Percentiles rank a stretch among this genome's conserved stretches.
Conservation (phyloP, 495 filamentous ascomycete genomes). For the Neurospora terricola region DNA sequence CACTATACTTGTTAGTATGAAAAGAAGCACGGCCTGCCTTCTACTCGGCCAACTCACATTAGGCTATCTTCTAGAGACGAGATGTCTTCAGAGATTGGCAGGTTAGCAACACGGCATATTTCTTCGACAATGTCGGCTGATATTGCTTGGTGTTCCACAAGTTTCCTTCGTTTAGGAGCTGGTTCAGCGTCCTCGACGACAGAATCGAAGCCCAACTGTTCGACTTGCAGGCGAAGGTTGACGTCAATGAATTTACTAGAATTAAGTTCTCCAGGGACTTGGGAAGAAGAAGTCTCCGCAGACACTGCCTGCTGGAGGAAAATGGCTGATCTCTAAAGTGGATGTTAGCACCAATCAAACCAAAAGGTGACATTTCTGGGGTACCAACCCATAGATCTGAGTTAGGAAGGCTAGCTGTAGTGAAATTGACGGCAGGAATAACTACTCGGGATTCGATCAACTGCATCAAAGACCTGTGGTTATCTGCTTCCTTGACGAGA, state of each 20-base stretch:
- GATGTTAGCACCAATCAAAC: conserved; percentile 11
- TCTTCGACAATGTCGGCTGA: conserved; percentile 8
- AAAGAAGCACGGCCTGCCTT: background rate
- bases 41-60: background rate
- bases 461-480: conserved; percentile 21
- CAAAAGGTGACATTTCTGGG: background rate
- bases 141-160: conserved; percentile 7
- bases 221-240: conserved; percentile 16
- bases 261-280: conserved; percentile 5
- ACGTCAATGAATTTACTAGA: conserved; percentile 20
- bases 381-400: background rate
- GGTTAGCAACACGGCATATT: conserved; percentile 15
- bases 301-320: conserved; percentile 18
- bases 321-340: conserved; percentile 20
- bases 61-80: conserved; percentile 3
- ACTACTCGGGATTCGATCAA: conserved; percentile 26
- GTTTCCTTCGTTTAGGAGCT: conserved; percentile 25
- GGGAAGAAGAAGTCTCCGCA: background rate
- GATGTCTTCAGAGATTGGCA: conserved; percentile 3
- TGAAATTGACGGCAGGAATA: conserved; percentile 1
- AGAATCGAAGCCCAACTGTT: conserved; percentile 9
- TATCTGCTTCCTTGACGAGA: conserved; percentile 21
- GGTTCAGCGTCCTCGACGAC: conserved; percentile 11
- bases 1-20: conserved; percentile 11
- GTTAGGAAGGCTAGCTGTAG: conserved; percentile 10